Evolutionary conservation across 345 rosid species (phyloP).

Genomic region (Moricandia moricandioides): DNA sequence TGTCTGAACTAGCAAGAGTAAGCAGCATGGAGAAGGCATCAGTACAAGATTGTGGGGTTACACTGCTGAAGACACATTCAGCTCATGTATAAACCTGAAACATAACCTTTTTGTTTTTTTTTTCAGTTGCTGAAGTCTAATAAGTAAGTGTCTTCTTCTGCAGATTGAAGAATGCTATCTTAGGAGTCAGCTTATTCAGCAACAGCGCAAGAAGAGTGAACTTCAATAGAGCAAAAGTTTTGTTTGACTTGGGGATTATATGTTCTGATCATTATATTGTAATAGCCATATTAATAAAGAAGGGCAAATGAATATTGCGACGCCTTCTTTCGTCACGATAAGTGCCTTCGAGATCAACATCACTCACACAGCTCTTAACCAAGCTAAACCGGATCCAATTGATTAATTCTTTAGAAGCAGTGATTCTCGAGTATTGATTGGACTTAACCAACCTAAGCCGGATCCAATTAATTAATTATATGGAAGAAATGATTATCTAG

Average conservation of each 20-base stretch:
- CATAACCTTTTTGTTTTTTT: background rate
- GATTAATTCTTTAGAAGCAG: background rate
- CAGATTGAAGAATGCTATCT: conserved; percentile 82
- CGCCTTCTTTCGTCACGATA: too few relatives aligned
- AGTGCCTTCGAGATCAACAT: too few relatives aligned
- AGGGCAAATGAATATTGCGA: background rate
- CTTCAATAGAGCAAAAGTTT: background rate
- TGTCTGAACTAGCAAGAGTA: conserved; percentile 74
- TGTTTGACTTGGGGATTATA: background rate
- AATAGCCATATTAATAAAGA: background rate
- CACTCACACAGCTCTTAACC: background rate
- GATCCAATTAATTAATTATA: background rate
- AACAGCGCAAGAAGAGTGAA: conserved; percentile 24
- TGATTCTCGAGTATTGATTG: background rate
- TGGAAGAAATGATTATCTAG: background rate
- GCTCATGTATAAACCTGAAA: conserved; percentile 49
- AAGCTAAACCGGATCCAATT: background rate
- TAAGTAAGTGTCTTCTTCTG: background rate
- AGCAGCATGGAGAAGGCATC: conserved; percentile 56
- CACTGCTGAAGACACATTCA: conserved; percentile 45
- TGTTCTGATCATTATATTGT: background rate
- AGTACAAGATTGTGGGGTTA: conserved; percentile 62
- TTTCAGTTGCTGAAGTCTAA: conserved; percentile 1
- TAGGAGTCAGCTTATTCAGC: conserved; percentile 62
- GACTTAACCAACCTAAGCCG: background rate